Percentiles rank a stretch among this genome's conserved stretches.
These are phyloP conservation scores for Hirsutella rhossiliensis DNA, from an alignment of 2,329 filamentous ascomycete species.

Conservation along the genomic window DNA sequence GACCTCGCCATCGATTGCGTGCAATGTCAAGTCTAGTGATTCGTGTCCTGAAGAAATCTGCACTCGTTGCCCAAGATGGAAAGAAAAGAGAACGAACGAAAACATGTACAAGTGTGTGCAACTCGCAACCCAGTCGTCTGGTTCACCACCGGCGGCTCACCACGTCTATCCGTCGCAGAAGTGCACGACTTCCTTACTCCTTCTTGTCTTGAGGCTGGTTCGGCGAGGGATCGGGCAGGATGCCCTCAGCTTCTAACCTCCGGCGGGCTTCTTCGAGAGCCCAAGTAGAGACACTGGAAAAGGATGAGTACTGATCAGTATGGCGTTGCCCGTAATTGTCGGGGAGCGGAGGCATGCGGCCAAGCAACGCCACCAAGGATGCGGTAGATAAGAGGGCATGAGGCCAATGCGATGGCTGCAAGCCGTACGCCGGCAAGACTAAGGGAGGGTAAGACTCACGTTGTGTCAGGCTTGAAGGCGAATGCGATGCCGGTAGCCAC, in stretches of 20 bases:
- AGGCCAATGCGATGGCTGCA: no score
- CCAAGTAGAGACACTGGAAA: slow-evolving; percentile 93
- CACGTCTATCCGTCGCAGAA: slow-evolving; percentile 1
- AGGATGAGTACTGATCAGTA: neutral
- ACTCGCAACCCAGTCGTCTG: neutral
- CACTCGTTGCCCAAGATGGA: slow-evolving; percentile 9
- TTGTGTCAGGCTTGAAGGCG: slow-evolving; percentile 96
- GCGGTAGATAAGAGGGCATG: no score
- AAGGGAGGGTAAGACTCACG: slow-evolving; percentile 51
- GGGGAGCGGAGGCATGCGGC: no score
- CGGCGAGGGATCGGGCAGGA: slow-evolving; percentile 63
- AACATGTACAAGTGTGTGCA: slow-evolving; percentile 18
- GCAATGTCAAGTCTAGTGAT: slow-evolving; percentile 14
- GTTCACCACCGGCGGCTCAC: neutral
- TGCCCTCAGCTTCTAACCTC: slow-evolving; percentile 90
- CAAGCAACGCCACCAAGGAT: no score
- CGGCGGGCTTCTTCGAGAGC: slow-evolving; percentile 92
- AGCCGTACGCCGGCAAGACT: neutral
- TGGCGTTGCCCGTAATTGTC: neutral
- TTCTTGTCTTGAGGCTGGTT: slow-evolving; percentile 40
- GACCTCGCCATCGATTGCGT: neutral
- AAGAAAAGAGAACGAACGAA: slow-evolving; percentile 6
- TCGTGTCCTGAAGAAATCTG: slow-evolving; percentile 15
- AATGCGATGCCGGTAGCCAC: slow-evolving; percentile 66
- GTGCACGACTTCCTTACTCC: slow-evolving; percentile 14